Base-by-base conservation (phyloP, 495 filamentous ascomycete genomes). In the Tuber magnatum region DNA sequence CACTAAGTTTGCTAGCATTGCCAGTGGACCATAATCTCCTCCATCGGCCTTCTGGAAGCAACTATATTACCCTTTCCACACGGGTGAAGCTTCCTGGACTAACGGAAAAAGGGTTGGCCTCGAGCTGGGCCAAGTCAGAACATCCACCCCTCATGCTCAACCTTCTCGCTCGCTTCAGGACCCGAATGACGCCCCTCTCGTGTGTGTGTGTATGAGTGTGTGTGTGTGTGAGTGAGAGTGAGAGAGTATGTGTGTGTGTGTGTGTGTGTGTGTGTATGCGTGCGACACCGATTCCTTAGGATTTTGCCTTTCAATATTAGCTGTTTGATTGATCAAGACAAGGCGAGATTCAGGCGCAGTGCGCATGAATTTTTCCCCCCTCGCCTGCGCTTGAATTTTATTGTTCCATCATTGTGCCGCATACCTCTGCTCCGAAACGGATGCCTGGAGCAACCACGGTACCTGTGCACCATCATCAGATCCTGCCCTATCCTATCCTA, bases 401-500 rank as follows among this genome's bases (percentile, higher is more conserved):
- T 73, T 56, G 74, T 70, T 44, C 46, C 22, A 70, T 72, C n/a
- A n/a, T n/a, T 77, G 76, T 69, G 75, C 76, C 44, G 61, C 76
- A 72, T 42, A 61, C 71, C 44, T 70, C 56, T 75, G 7, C 76
- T 61, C 76, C 70, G 65, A 75, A 78, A 79, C 77, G 22, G 35
- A 22, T 20, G n/a, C 48, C 48, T n/a, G 6, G 48, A 56, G 24
- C 48, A 56, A 61, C 51, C 51, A 61, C 51, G 51, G 51, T 61
- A 61, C 51, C 51, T 48, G 3, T 48, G 10, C 12, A 5, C 32
- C 51, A 32, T 14, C 0, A 32, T 32, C 51, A 14, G 12, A 61
- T 14, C n/a, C 51, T 61, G 32, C 7, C 24, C 8, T 61, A 61
- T 16, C 51, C 51, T 48, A 61, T 61, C 51, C 51, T 14, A 61